A percentile compares a stretch with the other conserved stretches of the same genome.
phyloP scores from a whole-genome alignment of 2,329 filamentous ascomycete genomes.

The Cladosporium sp. region DNA sequence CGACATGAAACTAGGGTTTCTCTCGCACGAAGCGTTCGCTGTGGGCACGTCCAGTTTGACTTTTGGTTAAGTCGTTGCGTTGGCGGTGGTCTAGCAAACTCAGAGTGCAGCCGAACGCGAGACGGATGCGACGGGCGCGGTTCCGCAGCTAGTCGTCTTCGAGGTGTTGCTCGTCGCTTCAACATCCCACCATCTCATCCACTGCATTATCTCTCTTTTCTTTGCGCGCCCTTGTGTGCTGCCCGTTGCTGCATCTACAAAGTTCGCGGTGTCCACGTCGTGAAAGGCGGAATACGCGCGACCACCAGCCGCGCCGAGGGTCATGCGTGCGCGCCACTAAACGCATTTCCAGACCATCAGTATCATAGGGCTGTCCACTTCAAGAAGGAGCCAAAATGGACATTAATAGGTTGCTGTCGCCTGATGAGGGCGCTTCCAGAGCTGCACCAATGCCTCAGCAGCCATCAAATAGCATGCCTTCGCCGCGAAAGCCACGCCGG shows the following conservation, averaged over 20 bases:
- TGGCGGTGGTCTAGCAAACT: slow-evolving; percentile 10
- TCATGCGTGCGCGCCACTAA: slow-evolving; percentile 7
- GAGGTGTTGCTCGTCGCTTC: slow-evolving; percentile 4
- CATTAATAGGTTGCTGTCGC: slow-evolving; percentile 53
- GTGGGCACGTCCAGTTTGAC: slow-evolving; percentile 5
- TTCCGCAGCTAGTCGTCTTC: slow-evolving; percentile 8
- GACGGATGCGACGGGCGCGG: slow-evolving; percentile 1
- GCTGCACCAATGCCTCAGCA: slow-evolving; percentile 4
- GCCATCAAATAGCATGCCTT: slow-evolving; percentile 10
- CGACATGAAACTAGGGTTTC: slow-evolving; percentile 3
- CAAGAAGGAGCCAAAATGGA: slow-evolving; percentile 42
- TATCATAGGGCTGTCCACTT: slow-evolving; percentile 2
- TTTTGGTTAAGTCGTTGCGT: slow-evolving; percentile 2
- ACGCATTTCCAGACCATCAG: background rate
- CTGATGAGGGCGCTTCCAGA: slow-evolving; percentile 45
- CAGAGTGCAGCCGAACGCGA: slow-evolving; percentile 7
- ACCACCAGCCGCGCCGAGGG: slow-evolving; percentile 10
- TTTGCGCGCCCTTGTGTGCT: background rate
- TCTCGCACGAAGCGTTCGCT: background rate
- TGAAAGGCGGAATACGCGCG: background rate
- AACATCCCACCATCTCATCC: slow-evolving; percentile 7
- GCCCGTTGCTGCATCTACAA: background rate
- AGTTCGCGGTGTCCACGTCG: background rate
- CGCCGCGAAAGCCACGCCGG: slow-evolving; percentile 21
- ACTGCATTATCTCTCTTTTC: slow-evolving; percentile 5